These are phyloP conservation scores for Scedosporium apiospermum DNA, from an alignment of 2,329 filamentous ascomycete genomes.

Conservation along the genomic window DNA sequence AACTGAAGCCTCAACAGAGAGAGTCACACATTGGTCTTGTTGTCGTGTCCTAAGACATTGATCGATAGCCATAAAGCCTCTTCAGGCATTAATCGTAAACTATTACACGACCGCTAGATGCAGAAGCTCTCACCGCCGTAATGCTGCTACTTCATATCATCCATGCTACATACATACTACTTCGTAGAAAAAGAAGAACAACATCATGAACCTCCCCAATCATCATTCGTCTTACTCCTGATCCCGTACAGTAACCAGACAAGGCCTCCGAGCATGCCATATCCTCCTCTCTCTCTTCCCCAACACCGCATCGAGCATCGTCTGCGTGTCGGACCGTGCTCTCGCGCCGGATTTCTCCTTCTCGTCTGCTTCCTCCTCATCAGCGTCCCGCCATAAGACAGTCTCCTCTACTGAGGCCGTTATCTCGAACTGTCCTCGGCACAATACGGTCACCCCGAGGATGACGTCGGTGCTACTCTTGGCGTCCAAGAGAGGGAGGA, in stretches of 20 bases:
- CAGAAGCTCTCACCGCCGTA: neutral
- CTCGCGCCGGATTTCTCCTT: constrained; percentile 16
- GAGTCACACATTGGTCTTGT: neutral
- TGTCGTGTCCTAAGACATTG: neutral
- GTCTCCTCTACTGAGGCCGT: constrained; percentile 75
- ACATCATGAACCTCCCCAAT: neutral
- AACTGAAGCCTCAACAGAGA: too few species aligned
- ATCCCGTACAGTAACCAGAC: constrained; percentile 36
- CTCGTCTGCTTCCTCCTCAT: constrained; percentile 16
- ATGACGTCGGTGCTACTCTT: constrained; percentile 50
- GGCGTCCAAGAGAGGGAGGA: constrained; percentile 52
- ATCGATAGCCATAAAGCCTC: neutral
- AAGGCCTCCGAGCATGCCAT: constrained; percentile 54
- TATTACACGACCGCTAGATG: neutral
- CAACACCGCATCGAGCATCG: constrained; percentile 47
- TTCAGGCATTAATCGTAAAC: neutral
- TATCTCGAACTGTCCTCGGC: constrained; percentile 74
- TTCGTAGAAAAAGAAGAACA: neutral
- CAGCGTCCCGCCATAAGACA: constrained; percentile 34
- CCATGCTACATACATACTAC: neutral
- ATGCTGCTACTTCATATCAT: neutral
- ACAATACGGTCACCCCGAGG: constrained; percentile 66
- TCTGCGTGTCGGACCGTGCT: constrained; percentile 43
- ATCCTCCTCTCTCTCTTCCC: constrained; percentile 52
- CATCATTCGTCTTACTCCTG: neutral